Percentiles rank a stretch among this genome's conserved stretches.
phyloP scores from a whole-genome alignment of 225 moss, liverwort and hornwort genomes.

The Asterella californica region DNA sequence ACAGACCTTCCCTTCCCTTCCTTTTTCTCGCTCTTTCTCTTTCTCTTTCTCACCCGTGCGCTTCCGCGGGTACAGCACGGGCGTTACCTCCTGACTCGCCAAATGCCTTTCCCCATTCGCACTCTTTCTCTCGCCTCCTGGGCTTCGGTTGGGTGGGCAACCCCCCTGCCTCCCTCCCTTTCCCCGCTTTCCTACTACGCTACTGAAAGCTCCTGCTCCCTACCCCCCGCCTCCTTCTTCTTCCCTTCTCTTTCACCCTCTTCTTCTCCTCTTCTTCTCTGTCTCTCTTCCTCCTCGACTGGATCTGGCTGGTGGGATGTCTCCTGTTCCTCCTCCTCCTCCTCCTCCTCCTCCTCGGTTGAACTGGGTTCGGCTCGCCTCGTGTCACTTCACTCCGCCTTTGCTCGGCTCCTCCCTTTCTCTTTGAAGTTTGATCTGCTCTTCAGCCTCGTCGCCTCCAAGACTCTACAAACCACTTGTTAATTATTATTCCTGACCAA shows the following conservation, averaged over 20 bases:
- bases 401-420: not conserved
- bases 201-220: not conserved
- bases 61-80: conserved; percentile 19
- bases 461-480: conserved; percentile 2
- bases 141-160: not conserved
- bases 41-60: conserved; percentile 11
- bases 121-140: not conserved
- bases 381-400: not conserved
- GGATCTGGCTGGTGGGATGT: conserved; percentile 2
- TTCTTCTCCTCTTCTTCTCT: not conserved
- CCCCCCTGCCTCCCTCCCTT: not conserved
- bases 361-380: not conserved
- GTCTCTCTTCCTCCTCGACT: not conserved
- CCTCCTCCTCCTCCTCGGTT: not conserved
- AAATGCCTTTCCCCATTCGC: conserved; percentile 4
- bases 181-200: not conserved
- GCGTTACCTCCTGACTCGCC: conserved; percentile 8
- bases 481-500: not conserved
- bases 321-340: not conserved
- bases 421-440: too few relatives aligned
- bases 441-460: too few relatives aligned
- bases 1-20: not conserved
- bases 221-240: not conserved
- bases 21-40: not conserved
- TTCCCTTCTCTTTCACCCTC: not conserved